Percentiles rank a stretch among this genome's conserved stretches.
phyloP scores from a whole-genome alignment of 192 early-diverging fungal genomes.

The Pilaira anomala region DNA sequence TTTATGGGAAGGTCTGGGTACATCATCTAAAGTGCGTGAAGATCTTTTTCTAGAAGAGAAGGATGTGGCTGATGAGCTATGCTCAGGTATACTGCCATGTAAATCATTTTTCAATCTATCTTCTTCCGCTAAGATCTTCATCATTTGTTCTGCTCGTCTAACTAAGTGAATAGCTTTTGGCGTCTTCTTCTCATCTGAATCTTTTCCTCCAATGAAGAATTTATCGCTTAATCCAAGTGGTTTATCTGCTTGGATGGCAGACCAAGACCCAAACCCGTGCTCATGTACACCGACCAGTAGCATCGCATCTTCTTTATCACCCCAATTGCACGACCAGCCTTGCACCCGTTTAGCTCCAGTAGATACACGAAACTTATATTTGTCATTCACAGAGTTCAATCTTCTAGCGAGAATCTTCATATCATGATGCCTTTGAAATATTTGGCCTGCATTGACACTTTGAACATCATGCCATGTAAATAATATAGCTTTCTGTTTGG shows the following conservation, averaged over 20 bases:
- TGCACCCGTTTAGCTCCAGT: conserved; percentile 78
- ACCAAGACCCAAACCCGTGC: conserved; percentile 94
- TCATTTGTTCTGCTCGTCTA: conserved; percentile 85
- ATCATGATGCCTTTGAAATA: conserved; percentile 75
- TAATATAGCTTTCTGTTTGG: conserved; percentile 70
- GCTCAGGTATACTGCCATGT: no score
- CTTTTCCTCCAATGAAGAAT: conserved; percentile 66
- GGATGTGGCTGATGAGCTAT: no score
- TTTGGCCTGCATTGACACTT: conserved; percentile 80
- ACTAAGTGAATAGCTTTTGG: conserved; percentile 86
- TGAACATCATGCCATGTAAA: conserved; percentile 75
- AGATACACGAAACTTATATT: conserved; percentile 73
- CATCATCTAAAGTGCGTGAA: not conserved
- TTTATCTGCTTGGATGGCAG: conserved; percentile 76
- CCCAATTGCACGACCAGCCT: conserved; percentile 87
- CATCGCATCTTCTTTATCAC: conserved; percentile 91
- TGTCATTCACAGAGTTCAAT: conserved; percentile 53
- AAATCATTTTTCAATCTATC: conserved; percentile 33
- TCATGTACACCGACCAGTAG: conserved; percentile 91
- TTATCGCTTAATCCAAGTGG: conserved; percentile 79
- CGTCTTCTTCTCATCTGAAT: conserved; percentile 43
- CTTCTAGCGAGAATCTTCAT: conserved; percentile 62
- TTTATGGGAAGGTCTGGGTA: not conserved
- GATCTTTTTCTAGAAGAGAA: not conserved
- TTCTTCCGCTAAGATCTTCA: conserved; percentile 78